phyloP scores from a whole-genome alignment of 192 early-diverging fungal species.

The Podila epigama region DNA sequence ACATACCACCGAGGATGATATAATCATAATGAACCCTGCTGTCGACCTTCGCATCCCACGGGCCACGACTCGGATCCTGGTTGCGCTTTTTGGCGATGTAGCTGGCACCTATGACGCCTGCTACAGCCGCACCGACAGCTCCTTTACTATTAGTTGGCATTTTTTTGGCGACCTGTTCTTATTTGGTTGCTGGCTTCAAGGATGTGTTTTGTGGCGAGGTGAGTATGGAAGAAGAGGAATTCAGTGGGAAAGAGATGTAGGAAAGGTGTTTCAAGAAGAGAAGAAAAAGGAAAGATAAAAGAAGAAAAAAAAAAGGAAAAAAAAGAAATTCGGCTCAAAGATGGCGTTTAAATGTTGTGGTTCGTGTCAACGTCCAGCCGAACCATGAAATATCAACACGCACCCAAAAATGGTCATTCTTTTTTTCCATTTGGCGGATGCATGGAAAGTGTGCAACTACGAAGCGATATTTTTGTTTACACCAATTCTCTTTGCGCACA shows the following conservation, averaged over 20 bases:
- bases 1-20: constrained; percentile 31
- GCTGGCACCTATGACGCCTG: constrained; percentile 7
- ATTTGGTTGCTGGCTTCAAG: neutral
- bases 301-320: neutral
- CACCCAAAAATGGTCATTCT: too few species aligned
- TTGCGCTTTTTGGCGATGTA: constrained; percentile 19
- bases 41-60: constrained; percentile 21
- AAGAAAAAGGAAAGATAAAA: neutral
- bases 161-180: neutral
- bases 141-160: constrained; percentile 22
- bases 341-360: neutral
- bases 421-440: too few species aligned
- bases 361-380: neutral
- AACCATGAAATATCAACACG: too few species aligned
- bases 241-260: too few species aligned
- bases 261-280: neutral
- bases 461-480: too few species aligned
- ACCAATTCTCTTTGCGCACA: too few species aligned
- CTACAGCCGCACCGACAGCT: constrained; percentile 7
- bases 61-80: constrained; percentile 25
- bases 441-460: too few species aligned
- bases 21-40: constrained; percentile 23
- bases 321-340: neutral
- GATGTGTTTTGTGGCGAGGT: neutral
- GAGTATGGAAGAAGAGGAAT: too few species aligned